Evolutionary conservation across 192 early-diverging fungal species (phyloP).

Genomic region (Rhizophagus clarus): DNA sequence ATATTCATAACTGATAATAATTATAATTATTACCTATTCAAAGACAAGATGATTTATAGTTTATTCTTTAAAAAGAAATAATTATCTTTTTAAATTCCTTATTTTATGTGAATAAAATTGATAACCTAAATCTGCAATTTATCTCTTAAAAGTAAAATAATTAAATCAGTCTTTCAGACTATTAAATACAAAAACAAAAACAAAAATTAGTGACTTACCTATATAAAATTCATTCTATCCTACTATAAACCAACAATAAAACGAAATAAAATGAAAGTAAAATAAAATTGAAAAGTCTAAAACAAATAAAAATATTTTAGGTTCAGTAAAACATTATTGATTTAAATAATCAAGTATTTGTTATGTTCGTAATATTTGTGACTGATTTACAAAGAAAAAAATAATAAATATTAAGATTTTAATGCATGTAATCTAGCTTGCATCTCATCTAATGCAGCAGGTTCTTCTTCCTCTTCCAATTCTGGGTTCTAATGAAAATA

Average conservation of each 20-base stretch:
- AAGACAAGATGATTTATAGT: no score
- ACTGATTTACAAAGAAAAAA: neutral
- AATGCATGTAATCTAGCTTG: slow-evolving; percentile 82
- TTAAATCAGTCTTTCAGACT: no score
- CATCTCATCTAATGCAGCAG: slow-evolving; percentile 83
- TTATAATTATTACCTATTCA: no score
- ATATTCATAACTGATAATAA: no score
- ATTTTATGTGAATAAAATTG: no score
- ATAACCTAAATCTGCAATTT: no score
- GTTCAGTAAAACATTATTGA: no score
- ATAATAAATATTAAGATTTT: slow-evolving; percentile 49
- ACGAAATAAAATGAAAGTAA: neutral
- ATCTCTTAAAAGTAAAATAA: no score
- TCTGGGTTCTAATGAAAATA: slow-evolving; percentile 36
- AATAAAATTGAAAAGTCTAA: neutral
- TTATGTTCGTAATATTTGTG: neutral
- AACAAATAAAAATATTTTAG: neutral
- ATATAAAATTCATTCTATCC: neutral
- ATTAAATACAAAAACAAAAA: neutral
- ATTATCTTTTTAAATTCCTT: no score
- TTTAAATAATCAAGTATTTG: no score
- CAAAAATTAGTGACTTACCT: neutral
- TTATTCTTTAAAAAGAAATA: no score
- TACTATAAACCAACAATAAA: neutral
- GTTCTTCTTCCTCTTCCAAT: slow-evolving; percentile 63